A percentile compares a stretch with the other conserved stretches of the same genome.
Conservation (phyloP, 345 rosid genomes). For the Arabis alpina region DNA sequence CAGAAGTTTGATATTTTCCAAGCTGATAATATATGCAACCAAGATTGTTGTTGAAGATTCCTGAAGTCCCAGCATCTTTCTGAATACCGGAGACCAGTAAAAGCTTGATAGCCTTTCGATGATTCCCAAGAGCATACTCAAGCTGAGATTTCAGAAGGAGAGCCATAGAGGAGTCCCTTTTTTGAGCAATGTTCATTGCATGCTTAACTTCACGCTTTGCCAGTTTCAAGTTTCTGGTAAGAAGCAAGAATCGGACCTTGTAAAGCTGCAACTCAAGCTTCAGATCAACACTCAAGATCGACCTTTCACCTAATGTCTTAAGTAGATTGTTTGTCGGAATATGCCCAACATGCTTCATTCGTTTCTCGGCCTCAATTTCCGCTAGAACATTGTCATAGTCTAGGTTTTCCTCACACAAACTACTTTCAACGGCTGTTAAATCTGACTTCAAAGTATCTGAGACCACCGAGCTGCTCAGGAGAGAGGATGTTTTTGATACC, state of each 20-base stretch:
- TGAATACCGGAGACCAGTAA: slow-evolving; percentile 77
- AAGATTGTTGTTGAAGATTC: slow-evolving; percentile 87
- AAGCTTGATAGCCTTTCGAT: slow-evolving; percentile 92
- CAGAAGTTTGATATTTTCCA: slow-evolving; percentile 66
- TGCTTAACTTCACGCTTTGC: slow-evolving; percentile 98
- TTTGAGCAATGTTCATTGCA: slow-evolving; percentile 90
- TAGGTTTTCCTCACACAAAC: slow-evolving; percentile 80
- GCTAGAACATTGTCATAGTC: slow-evolving; percentile 76
- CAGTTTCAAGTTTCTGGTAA: slow-evolving; percentile 84
- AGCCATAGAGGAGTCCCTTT: slow-evolving; percentile 86
- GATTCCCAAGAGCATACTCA: slow-evolving; percentile 95
- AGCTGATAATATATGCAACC: slow-evolving; percentile 92
- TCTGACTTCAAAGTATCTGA: slow-evolving; percentile 70
- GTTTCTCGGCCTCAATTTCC: slow-evolving; percentile 72
- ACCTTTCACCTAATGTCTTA: slow-evolving; percentile 59
- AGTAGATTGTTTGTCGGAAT: slow-evolving; percentile 62
- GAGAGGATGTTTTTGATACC: slow-evolving; percentile 64
- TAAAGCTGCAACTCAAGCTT: slow-evolving; percentile 95
- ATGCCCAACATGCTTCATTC: slow-evolving; percentile 55
- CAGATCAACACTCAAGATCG: slow-evolving; percentile 66
- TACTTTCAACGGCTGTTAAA: slow-evolving; percentile 62
- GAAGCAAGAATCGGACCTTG: slow-evolving; percentile 86
- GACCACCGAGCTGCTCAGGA: slow-evolving; percentile 58
- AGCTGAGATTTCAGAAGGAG: slow-evolving; percentile 94
- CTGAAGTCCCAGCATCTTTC: slow-evolving; percentile 67